A percentile compares a stretch with the other conserved stretches of the same genome.
Conservation (phyloP, 2,329 filamentous ascomycete genomes). For the Neofusicoccum ribis region DNA sequence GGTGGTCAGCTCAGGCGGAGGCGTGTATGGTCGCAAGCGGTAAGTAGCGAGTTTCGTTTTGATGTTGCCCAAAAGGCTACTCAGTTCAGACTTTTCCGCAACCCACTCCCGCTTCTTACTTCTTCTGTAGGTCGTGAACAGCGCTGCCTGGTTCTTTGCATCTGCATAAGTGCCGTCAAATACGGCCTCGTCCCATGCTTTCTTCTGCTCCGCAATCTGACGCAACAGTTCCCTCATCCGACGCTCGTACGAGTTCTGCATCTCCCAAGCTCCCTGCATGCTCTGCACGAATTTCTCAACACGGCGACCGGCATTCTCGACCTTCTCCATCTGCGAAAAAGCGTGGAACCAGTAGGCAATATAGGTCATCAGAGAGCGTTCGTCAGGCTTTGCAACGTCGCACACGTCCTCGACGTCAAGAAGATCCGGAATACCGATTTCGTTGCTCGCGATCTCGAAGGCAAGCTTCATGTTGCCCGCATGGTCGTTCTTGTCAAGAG, state of each 20-base stretch:
- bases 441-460: constrained; percentile 92
- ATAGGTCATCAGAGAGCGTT: constrained; percentile 97
- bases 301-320: constrained; percentile 92
- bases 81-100: constrained; percentile 93
- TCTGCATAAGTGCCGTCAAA: constrained; percentile 93
- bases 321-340: constrained; percentile 97
- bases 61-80: constrained; percentile 92
- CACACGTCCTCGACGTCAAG: constrained; percentile 98
- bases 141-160: constrained; percentile 79
- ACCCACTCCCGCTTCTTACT: constrained; percentile 94
- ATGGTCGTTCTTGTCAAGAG: constrained; percentile 90
- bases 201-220: constrained; percentile 70
- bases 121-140: constrained; percentile 87
- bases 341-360: constrained; percentile 99
- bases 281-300: constrained; percentile 99
- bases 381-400: constrained; percentile 93
- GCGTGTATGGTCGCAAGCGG: constrained; percentile 84
- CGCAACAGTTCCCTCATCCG: constrained; percentile 82
- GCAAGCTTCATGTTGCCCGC: constrained; percentile 96
- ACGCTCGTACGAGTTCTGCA: constrained; percentile 94
- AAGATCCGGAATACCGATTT: constrained; percentile 94
- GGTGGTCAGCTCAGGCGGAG: constrained; percentile 77
- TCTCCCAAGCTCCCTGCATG: constrained; percentile 99
- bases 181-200: constrained; percentile 73
- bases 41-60: constrained; percentile 98